Conservation (phyloP, 495 filamentous ascomycete species). For the Penicillium ochrochloron region DNA sequence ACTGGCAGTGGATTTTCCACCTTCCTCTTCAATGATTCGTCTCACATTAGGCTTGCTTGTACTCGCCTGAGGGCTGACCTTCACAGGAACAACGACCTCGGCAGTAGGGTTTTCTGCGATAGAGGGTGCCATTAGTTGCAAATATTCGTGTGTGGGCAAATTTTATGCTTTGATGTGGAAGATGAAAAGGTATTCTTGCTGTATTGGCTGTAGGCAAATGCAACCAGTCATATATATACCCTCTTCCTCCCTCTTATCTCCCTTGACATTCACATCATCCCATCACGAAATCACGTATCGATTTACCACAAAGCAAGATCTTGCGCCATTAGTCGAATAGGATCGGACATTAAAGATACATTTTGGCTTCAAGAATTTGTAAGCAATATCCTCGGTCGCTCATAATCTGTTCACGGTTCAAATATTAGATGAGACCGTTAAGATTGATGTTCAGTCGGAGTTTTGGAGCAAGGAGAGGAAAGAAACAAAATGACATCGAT, state of each 20-base stretch:
- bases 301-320: background rate
- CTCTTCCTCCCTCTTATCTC: background rate
- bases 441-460: background rate
- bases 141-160: background rate
- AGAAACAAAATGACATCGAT: background rate
- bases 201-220: background rate
- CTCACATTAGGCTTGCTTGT: constrained; percentile 23
- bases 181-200: background rate
- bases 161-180: background rate
- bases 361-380: background rate
- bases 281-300: background rate
- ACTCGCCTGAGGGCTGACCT: constrained; percentile 5
- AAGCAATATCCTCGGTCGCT: background rate
- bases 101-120: constrained; percentile 19
- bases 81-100: constrained; percentile 28
- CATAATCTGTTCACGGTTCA: background rate
- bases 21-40: constrained; percentile 34
- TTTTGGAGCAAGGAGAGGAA: background rate
- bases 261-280: background rate
- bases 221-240: background rate
- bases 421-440: background rate
- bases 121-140: constrained; percentile 30
- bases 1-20: constrained; percentile 31
- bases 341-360: background rate
- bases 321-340: background rate